Base-by-base conservation (phyloP, 805 yeast species). In the Starmera amethionina region DNA sequence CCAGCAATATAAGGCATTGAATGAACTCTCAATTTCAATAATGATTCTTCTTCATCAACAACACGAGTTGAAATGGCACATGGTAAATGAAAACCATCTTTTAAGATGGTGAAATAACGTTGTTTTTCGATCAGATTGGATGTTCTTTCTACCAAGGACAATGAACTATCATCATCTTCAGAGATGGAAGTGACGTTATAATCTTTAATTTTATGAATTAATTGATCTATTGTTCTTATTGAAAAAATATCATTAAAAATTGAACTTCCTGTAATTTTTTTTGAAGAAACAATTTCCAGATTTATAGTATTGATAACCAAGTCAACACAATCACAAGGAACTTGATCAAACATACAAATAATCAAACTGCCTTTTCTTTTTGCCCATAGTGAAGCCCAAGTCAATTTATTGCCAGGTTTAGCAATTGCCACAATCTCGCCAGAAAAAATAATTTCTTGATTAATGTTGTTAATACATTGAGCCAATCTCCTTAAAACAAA, bases 321-420 rank as follows among this genome's bases (percentile, higher is more conserved):
- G 52, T 80, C 85, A 41, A 77, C 67, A n/a, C 81, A 77, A 51
- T 73, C 78, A 53, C 82, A 76, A 3, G 78, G 84, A 27, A 88
- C 86, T 54, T 86, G 93, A 53, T 88, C 95, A 54, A 89, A 80
- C 65, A 86, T 86, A 64, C 93, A 79, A 38, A 87, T 81, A 40
- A 88, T 70, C 41, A 84, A 60, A 35, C 75, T 75, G 4, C 79
- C 80, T 48, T 79, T 77, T 43, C 77, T 67, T 51, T 88, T 88
- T 1, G 93, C 95, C 96, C 96, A 90, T 41, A 89, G 60, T 0
- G 95, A 83, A 10, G 95, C 88, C 83, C 95, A 80, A 1, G 89
- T 83, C 43, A 73, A 64, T 27, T 72, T 72, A 37, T 71, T 72
- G 14, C 83, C 82, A 12, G 80, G 77, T 48, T 86, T 72, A 33